Conservation (phyloP, 768 basidiomycete genomes). For the Harrya chromipes region DNA sequence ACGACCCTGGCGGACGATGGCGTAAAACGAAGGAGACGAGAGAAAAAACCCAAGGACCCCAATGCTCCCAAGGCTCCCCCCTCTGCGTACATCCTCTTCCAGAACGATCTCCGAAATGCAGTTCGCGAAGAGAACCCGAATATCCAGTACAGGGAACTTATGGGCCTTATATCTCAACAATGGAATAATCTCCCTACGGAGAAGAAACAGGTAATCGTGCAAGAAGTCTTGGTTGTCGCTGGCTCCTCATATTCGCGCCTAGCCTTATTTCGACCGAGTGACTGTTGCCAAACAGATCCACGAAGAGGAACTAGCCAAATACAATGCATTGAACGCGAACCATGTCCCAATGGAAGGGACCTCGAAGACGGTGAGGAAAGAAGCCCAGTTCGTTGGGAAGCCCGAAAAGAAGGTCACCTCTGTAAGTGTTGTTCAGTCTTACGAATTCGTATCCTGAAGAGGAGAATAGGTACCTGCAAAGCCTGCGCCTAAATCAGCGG, state of each 20-base stretch:
- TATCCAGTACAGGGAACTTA: slow-evolving; percentile 67
- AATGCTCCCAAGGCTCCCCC: slow-evolving; percentile 93
- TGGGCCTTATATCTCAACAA: slow-evolving; percentile 64
- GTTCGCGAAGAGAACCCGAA: slow-evolving; percentile 64
- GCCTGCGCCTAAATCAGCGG: slow-evolving; percentile 22
- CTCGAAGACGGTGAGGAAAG: slow-evolving; percentile 31
- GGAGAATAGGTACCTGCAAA: slow-evolving; percentile 24
- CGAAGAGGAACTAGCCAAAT: slow-evolving; percentile 58
- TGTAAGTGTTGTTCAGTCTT: slow-evolving; percentile 18
- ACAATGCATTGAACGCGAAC: slow-evolving; percentile 53
- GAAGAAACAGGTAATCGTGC: slow-evolving; percentile 68
- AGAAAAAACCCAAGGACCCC: slow-evolving; percentile 78
- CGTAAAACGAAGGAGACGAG: slow-evolving; percentile 34
- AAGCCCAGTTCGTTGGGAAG: slow-evolving; percentile 29
- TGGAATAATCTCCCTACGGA: slow-evolving; percentile 70
- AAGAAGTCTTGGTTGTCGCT: background rate
- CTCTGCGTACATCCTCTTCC: slow-evolving; percentile 91
- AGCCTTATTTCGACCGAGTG: slow-evolving; percentile 41
- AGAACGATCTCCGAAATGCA: slow-evolving; percentile 81
- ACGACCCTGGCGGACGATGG: slow-evolving; percentile 31
- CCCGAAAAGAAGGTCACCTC: slow-evolving; percentile 22
- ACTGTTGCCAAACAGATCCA: slow-evolving; percentile 62
- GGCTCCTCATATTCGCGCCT: background rate
- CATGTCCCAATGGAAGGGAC: slow-evolving; percentile 46
- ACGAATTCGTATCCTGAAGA: slow-evolving; percentile 15